Conservation (phyloP, 805 yeast species). For the Lipomyces starkeyi region DNA sequence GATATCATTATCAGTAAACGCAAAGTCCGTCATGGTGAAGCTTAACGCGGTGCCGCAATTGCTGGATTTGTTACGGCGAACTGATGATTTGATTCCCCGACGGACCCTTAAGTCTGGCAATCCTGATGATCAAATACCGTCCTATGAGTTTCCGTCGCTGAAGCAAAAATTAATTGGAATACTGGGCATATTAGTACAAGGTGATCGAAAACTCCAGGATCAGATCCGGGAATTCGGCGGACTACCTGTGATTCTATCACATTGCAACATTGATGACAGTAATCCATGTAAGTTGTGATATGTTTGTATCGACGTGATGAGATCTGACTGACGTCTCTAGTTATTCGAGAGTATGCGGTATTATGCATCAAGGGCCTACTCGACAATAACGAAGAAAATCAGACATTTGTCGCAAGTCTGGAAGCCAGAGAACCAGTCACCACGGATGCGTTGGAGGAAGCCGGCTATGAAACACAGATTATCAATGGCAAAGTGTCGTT, state of each 20-base stretch:
- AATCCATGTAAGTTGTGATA: slow-evolving; percentile 66
- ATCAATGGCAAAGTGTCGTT: slow-evolving; percentile 71
- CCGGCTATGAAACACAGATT: slow-evolving; percentile 59
- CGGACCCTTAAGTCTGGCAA: slow-evolving; percentile 22
- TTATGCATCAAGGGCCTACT: slow-evolving; percentile 75
- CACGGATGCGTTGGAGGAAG: slow-evolving; percentile 61
- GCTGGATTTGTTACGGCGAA: slow-evolving; percentile 22
- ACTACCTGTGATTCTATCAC: slow-evolving; percentile 71
- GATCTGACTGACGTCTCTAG: not conserved
- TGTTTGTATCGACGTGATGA: not conserved
- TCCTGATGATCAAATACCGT: not conserved
- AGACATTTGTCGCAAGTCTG: slow-evolving; percentile 71
- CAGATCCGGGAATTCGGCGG: slow-evolving; percentile 68
- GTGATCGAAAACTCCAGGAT: slow-evolving; percentile 67
- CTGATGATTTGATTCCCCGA: slow-evolving; percentile 28
- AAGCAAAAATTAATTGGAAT: slow-evolving; percentile 72
- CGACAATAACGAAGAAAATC: slow-evolving; percentile 69
- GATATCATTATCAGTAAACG: slow-evolving; percentile 9
- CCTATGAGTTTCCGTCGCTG: slow-evolving; percentile 60
- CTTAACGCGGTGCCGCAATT: slow-evolving; percentile 20
- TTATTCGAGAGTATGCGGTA: slow-evolving; percentile 72
- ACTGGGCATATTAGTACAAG: slow-evolving; percentile 61
- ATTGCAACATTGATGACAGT: slow-evolving; percentile 83
- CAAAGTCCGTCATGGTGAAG: slow-evolving; percentile 14
- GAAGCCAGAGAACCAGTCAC: slow-evolving; percentile 76